phyloP scores from a whole-genome alignment of 2,329 filamentous ascomycete species.

The Aureobasidium vineae region DNA sequence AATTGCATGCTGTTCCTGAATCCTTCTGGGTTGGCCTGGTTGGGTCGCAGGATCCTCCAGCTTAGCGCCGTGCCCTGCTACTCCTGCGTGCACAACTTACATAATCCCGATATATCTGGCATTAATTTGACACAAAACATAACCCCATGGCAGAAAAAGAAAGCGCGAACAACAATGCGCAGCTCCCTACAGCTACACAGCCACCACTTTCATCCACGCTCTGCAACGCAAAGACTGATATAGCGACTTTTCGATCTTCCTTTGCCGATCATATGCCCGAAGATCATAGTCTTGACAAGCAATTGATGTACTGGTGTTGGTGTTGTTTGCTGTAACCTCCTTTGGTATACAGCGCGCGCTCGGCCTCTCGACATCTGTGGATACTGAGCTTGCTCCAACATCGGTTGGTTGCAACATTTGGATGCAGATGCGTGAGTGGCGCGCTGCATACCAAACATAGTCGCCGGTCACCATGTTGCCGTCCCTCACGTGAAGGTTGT shows the following conservation, averaged over 20 bases:
- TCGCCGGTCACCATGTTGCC: neutral
- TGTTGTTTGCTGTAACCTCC: neutral
- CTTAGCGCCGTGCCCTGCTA: neutral
- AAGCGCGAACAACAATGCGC: neutral
- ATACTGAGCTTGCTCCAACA: neutral
- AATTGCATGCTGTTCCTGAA: conserved; percentile 1
- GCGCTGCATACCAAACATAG: neutral
- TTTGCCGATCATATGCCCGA: neutral
- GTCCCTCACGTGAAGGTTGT: neutral
- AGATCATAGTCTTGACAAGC: neutral
- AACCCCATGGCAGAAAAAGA: neutral
- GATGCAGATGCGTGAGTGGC: neutral
- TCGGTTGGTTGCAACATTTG: neutral
- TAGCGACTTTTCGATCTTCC: neutral
- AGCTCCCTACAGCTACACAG: neutral
- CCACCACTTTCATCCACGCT: neutral
- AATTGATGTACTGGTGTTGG: too few relatives aligned
- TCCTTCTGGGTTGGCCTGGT: neutral
- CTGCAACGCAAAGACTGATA: neutral
- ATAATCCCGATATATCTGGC: neutral
- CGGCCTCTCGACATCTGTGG: neutral
- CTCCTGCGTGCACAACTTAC: neutral
- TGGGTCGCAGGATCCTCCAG: neutral
- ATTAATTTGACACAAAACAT: neutral
- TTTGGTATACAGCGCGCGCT: neutral